phyloP scores from a whole-genome alignment of 768 basidiomycete genomes.

The Gloeopeniophorella convolvens region DNA sequence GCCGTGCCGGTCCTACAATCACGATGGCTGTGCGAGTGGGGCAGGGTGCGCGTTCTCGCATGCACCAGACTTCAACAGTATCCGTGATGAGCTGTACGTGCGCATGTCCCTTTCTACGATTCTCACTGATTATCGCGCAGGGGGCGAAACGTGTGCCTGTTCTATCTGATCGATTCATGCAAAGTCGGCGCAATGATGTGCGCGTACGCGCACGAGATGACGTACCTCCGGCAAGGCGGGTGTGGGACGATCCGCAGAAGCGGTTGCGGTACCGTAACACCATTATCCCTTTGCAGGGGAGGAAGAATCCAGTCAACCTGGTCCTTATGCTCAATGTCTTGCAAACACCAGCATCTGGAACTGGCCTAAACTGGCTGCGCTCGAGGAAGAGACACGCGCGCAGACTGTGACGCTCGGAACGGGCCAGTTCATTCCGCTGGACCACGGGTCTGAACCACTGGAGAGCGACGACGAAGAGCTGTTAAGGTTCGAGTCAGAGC shows the following conservation, averaged over 20 bases:
- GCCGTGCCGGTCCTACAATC: slow-evolving; percentile 53
- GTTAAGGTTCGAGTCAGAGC: too few relatives aligned
- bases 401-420: too few relatives aligned
- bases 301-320: too few relatives aligned
- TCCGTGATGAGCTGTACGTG: slow-evolving; percentile 50
- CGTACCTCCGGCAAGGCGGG: slow-evolving; percentile 36
- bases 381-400: too few relatives aligned
- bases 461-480: too few relatives aligned
- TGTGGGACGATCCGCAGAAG: slow-evolving; percentile 34
- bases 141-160: slow-evolving; percentile 44
- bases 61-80: slow-evolving; percentile 48
- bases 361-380: too few relatives aligned
- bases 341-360: too few relatives aligned
- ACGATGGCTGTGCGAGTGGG: slow-evolving; percentile 40
- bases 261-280: not conserved
- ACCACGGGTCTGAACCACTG: too few relatives aligned
- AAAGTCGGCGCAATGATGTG: slow-evolving; percentile 34
- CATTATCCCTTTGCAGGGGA: too few relatives aligned
- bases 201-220: slow-evolving; percentile 41
- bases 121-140: slow-evolving; percentile 27
- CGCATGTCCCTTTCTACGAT: not conserved
- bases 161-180: slow-evolving; percentile 35
- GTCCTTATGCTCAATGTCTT: too few relatives aligned
- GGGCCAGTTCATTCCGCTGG: too few relatives aligned
- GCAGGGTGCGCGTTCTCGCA: slow-evolving; percentile 42